A percentile compares a stretch with the other conserved stretches of the same genome.
These are phyloP conservation scores for Nicotiana benthamiana DNA, from an alignment of 257 asterid genomes.

Conservation along the genomic window DNA sequence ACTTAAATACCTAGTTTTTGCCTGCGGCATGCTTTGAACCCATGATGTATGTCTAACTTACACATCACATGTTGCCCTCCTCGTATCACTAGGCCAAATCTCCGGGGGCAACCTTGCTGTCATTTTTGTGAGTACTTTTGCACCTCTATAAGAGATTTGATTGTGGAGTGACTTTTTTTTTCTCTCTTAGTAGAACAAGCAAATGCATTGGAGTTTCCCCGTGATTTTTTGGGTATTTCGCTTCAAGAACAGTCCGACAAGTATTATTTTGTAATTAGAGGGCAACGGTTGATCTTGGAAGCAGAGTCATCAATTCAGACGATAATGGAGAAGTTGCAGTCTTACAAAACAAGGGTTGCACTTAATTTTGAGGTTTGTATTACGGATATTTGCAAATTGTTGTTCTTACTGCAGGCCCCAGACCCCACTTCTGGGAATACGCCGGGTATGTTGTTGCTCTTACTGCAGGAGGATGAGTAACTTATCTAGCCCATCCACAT, in stretches of 20 bases:
- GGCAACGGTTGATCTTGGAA: constrained; percentile 70
- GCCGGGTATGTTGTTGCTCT: no score
- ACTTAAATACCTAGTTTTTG: neutral
- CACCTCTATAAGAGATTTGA: neutral
- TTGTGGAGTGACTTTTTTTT: constrained; percentile 31
- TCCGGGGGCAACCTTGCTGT: no score
- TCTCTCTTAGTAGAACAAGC: constrained; percentile 38
- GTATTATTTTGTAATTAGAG: constrained; percentile 64
- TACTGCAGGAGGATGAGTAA: neutral
- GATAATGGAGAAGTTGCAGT: constrained; percentile 90
- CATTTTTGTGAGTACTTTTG: no score
- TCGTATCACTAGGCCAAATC: no score
- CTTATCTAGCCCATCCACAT: neutral
- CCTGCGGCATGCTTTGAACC: neutral
- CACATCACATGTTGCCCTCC: neutral
- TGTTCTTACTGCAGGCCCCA: neutral
- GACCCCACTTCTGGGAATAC: no score
- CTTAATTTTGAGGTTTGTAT: constrained; percentile 78
- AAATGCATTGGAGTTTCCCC: constrained; percentile 53
- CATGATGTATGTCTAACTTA: neutral
- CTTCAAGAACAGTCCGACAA: constrained; percentile 77
- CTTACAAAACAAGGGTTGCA: constrained; percentile 79
- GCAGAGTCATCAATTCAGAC: constrained; percentile 70
- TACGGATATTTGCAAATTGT: constrained; percentile 2
- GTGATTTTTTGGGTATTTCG: constrained; percentile 74